Evolutionary conservation across 2,329 filamentous ascomycete species (phyloP).

Genomic region (Penicillium sp.): DNA sequence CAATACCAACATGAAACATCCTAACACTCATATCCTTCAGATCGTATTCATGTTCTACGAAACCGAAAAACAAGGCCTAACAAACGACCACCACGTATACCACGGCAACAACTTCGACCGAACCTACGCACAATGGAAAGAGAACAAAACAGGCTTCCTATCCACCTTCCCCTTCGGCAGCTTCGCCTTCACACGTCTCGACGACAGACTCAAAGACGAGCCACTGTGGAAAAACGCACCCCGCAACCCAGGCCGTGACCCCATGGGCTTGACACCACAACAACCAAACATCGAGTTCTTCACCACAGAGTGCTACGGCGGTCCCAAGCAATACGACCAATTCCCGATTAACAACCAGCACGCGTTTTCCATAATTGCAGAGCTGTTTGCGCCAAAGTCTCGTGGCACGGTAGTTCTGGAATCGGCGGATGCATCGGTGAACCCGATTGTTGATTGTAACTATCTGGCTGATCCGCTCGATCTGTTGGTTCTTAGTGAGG

Average conservation of each 20-base stretch:
- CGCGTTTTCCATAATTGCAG: constrained; percentile 57
- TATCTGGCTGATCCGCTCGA: constrained; percentile 59
- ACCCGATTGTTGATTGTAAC: constrained; percentile 59
- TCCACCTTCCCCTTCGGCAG: constrained; percentile 63
- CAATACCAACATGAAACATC: neutral
- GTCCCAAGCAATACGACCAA: constrained; percentile 57
- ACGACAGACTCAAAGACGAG: constrained; percentile 56
- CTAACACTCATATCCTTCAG: constrained; percentile 25
- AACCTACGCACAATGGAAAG: constrained; percentile 56
- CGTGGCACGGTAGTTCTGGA: constrained; percentile 55
- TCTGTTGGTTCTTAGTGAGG: constrained; percentile 58
- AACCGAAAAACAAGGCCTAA: constrained; percentile 51
- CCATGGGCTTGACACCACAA: constrained; percentile 57
- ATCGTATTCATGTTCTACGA: constrained; percentile 63
- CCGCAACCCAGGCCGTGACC: constrained; percentile 54
- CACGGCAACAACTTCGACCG: constrained; percentile 53
- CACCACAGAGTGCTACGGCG: constrained; percentile 61
- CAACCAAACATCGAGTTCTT: constrained; percentile 65
- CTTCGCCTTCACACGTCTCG: constrained; percentile 62
- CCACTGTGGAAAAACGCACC: constrained; percentile 55
- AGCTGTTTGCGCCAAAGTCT: constrained; percentile 58
- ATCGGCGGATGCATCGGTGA: constrained; percentile 48
- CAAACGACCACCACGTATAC: constrained; percentile 58
- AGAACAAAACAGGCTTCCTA: constrained; percentile 57
- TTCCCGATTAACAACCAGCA: constrained; percentile 54